Evolutionary conservation across 768 basidiomycete species (phyloP).

Genomic region (Lactarius psammicola): DNA sequence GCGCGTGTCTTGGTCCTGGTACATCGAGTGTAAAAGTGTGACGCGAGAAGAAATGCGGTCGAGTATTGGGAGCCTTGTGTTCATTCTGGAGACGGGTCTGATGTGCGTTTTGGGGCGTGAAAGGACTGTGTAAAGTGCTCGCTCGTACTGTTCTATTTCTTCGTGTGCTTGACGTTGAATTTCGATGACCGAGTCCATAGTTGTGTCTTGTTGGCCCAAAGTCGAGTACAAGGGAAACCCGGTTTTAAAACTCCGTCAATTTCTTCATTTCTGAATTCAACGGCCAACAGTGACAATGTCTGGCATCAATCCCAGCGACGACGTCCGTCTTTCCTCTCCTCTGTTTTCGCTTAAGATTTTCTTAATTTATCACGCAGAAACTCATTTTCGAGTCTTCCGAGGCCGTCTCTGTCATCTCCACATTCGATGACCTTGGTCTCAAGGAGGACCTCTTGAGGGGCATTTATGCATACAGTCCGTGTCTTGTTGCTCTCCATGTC

Average conservation of each 20-base stretch:
- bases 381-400: slow-evolving; percentile 95
- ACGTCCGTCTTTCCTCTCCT: slow-evolving; percentile 46
- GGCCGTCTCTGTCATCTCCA: slow-evolving; percentile 83
- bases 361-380: slow-evolving; percentile 50
- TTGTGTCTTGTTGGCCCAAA: slow-evolving; percentile 19
- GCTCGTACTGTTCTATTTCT: slow-evolving; percentile 90
- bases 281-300: slow-evolving; percentile 56
- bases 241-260: slow-evolving; percentile 22
- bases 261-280: slow-evolving; percentile 42
- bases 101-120: slow-evolving; percentile 62
- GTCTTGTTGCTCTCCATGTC: slow-evolving; percentile 6
- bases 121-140: slow-evolving; percentile 80
- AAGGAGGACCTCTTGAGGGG: slow-evolving; percentile 96
- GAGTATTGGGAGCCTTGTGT: slow-evolving; percentile 84
- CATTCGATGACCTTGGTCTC: slow-evolving; percentile 85
- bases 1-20: slow-evolving; percentile 73
- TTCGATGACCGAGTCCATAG: slow-evolving; percentile 93
- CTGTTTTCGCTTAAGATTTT: background rate
- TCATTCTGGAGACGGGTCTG: slow-evolving; percentile 69
- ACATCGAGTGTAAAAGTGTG: slow-evolving; percentile 62
- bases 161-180: slow-evolving; percentile 94
- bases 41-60: slow-evolving; percentile 75
- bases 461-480: slow-evolving; percentile 94
- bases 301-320: slow-evolving; percentile 84
- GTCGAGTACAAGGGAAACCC: background rate